Conservation (phyloP, 768 basidiomycete genomes). For the Amylocystis lapponica region DNA sequence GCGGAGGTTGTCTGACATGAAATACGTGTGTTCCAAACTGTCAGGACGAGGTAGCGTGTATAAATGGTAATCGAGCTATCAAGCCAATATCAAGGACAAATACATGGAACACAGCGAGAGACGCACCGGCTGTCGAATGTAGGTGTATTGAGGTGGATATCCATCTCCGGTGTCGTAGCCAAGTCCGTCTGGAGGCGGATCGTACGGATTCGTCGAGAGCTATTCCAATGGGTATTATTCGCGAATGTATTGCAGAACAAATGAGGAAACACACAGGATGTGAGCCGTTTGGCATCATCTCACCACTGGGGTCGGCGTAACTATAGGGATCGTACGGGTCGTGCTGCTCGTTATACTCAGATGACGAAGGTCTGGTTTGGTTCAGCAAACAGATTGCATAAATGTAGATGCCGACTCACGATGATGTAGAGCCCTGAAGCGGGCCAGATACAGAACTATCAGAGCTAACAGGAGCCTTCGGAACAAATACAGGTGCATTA, state of each 20-base stretch:
- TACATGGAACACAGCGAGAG: conserved; percentile 32
- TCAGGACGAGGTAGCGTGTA: conserved; percentile 71
- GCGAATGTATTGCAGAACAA: background rate
- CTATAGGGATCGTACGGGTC: conserved; percentile 26
- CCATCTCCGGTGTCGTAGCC: conserved; percentile 18
- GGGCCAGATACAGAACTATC: conserved; percentile 12
- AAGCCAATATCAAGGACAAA: conserved; percentile 29
- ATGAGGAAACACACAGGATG: conserved; percentile 23
- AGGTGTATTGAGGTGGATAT: conserved; percentile 22
- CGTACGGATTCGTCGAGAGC: conserved; percentile 19
- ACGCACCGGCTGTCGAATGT: conserved; percentile 20
- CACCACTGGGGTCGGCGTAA: conserved; percentile 17
- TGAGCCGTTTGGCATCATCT: conserved; percentile 24
- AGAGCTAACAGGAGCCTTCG: conserved; percentile 40
- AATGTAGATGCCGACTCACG: conserved; percentile 1
- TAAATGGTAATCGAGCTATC: conserved; percentile 86
- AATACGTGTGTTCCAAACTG: conserved; percentile 57
- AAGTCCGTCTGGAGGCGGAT: conserved; percentile 8
- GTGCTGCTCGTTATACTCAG: conserved; percentile 19
- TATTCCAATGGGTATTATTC: background rate
- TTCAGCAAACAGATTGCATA: background rate
- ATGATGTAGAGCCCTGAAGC: conserved; percentile 6
- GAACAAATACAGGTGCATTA: conserved; percentile 82
- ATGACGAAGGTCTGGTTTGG: conserved; percentile 1
- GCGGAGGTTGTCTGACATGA: conserved; percentile 76